These are phyloP conservation scores for Daphne laureola DNA, from an alignment of 441 rosid species.

Conservation along the genomic window DNA sequence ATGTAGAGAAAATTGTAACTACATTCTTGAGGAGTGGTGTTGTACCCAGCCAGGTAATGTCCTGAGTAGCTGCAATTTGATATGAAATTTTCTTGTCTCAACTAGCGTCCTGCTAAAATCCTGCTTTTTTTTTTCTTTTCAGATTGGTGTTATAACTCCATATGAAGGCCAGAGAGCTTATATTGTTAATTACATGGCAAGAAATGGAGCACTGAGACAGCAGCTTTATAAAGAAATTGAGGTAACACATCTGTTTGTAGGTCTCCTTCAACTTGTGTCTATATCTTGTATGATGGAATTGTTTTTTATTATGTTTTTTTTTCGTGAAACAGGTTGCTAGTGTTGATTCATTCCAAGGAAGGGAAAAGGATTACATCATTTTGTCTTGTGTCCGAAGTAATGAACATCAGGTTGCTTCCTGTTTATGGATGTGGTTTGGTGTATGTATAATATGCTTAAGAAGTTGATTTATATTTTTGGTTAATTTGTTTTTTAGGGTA, in stretches of 20 bases:
- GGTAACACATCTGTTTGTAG: constrained; percentile 31
- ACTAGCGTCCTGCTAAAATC: constrained; percentile 7
- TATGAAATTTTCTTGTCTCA: background rate
- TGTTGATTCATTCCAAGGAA: constrained; percentile 99
- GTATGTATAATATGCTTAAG: too few species aligned
- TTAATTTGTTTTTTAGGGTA: constrained; percentile 56
- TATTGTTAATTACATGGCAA: constrained; percentile 96
- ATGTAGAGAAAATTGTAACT: constrained; percentile 98
- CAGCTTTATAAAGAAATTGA: constrained; percentile 99
- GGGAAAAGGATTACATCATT: constrained; percentile 98
- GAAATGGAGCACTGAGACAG: constrained; percentile 96
- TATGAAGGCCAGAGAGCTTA: constrained; percentile 99
- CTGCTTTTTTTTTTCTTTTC: constrained; percentile 12
- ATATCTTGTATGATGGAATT: constrained; percentile 7
- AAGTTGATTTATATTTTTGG: constrained; percentile 7
- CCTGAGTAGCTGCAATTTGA: background rate
- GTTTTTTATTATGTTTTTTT: constrained; percentile 16
- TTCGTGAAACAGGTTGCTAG: constrained; percentile 74
- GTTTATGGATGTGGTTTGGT: too few species aligned
- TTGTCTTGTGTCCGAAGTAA: constrained; percentile 99
- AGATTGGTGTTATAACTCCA: constrained; percentile 99
- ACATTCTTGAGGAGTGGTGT: constrained; percentile 97
- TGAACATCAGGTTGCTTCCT: constrained; percentile 82
- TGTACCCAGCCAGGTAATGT: constrained; percentile 80
- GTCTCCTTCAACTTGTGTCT: background rate